Conservation (phyloP, 257 asterid genomes). For the Rauvolfia tetraphylla region DNA sequence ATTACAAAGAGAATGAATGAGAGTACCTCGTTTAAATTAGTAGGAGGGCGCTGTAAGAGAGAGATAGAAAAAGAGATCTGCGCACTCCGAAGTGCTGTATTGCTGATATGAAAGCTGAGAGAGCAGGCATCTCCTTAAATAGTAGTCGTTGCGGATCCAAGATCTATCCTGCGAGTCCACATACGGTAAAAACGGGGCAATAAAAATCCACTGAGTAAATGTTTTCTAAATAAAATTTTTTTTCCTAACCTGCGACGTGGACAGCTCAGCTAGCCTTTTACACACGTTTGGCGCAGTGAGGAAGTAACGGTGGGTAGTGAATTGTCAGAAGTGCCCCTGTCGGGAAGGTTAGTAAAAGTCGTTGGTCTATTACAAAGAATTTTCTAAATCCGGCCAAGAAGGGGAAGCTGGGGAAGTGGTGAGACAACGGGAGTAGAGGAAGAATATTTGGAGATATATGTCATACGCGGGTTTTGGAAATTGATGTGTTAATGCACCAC, state of each 20-base stretch:
- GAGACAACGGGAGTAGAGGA: no score
- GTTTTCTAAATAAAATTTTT: background rate
- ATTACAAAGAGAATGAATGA: background rate
- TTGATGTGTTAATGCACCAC: background rate
- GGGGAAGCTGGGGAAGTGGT: background rate
- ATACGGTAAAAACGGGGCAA: background rate
- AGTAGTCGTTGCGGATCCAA: slow-evolving; percentile 29
- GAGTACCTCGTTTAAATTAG: slow-evolving; percentile 19
- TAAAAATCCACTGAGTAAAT: background rate
- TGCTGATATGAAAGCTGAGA: slow-evolving; percentile 11
- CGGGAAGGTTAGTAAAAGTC: background rate
- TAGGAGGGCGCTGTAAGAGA: slow-evolving; percentile 7
- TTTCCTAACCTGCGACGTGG: background rate
- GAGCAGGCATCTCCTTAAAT: slow-evolving; percentile 29
- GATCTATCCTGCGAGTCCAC: slow-evolving; percentile 14
- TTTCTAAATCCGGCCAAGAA: background rate
- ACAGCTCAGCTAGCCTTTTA: background rate
- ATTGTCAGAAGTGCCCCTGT: background rate
- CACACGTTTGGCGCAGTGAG: background rate
- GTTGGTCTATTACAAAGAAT: background rate
- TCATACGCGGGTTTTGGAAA: slow-evolving; percentile 22
- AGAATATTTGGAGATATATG: background rate
- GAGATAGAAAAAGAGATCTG: slow-evolving; percentile 16
- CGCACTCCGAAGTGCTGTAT: background rate
- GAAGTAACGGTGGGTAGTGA: background rate